phyloP scores from a whole-genome alignment of 108 stramenopile genomes.

The Parietichytrium sp. region DNA sequence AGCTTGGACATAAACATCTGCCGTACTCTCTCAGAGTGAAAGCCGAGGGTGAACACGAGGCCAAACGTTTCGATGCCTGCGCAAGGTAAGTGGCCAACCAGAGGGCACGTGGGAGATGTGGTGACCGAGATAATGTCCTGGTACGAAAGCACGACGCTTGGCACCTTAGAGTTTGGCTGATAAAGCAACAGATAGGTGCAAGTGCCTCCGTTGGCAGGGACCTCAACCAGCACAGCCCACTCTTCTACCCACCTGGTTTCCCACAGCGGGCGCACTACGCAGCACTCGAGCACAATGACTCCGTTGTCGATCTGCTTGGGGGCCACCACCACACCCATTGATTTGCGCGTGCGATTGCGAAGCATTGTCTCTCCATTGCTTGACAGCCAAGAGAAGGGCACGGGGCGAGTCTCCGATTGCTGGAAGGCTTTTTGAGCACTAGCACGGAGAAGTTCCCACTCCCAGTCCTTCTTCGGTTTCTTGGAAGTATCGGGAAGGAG shows the following conservation, averaged over 20 bases:
- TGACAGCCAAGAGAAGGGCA: too few relatives aligned
- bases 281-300: not conserved
- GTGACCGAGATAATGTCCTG: not conserved
- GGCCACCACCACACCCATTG: too few relatives aligned
- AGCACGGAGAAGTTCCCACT: constrained; percentile 22
- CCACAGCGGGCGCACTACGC: constrained; percentile 5
- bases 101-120: not conserved
- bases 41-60: not conserved
- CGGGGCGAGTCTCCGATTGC: too few relatives aligned
- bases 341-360: too few relatives aligned
- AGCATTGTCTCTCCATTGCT: too few relatives aligned
- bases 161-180: not conserved
- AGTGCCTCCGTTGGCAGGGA: not conserved
- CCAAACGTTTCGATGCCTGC: not conserved
- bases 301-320: too few relatives aligned
- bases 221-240: not conserved
- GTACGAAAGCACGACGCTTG: not conserved
- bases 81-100: not conserved
- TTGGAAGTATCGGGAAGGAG: constrained; percentile 9
- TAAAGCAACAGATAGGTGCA: not conserved
- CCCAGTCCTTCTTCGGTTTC: not conserved
- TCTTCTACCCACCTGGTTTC: constrained; percentile 23
- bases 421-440: too few relatives aligned
- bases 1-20: not conserved
- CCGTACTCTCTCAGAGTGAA: not conserved